phyloP scores from a whole-genome alignment of 2,329 filamentous ascomycete species.

The Talaromyces sp. region DNA sequence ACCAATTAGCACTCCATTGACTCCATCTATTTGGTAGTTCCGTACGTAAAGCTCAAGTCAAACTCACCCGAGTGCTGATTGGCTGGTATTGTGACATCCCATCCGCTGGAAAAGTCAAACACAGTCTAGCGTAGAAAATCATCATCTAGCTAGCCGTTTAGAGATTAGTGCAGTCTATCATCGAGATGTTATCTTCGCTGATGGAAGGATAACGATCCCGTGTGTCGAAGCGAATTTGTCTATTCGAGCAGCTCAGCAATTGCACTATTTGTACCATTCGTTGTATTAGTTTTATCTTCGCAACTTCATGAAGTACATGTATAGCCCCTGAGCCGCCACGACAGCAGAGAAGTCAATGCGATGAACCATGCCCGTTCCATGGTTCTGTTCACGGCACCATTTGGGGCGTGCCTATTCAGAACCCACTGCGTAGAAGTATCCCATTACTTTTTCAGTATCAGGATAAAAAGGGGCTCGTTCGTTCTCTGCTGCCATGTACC shows the following conservation, averaged over 20 bases:
- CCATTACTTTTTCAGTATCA: neutral
- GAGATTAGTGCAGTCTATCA: neutral
- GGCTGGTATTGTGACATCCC: neutral
- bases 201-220: neutral
- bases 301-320: neutral
- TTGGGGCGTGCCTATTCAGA: slow-evolving; percentile 1
- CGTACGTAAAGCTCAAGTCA: neutral
- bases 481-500: neutral
- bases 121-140: neutral
- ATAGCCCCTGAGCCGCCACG: neutral
- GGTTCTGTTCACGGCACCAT: slow-evolving; percentile 10
- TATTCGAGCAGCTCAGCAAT: neutral
- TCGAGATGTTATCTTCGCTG: neutral
- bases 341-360: neutral
- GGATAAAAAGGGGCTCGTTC: neutral
- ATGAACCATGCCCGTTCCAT: slow-evolving; percentile 7
- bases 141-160: neutral
- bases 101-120: neutral
- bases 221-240: neutral
- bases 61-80: neutral
- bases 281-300: neutral
- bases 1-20: neutral
- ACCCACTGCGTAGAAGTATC: neutral
- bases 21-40: neutral
- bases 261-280: neutral